These are phyloP conservation scores for Neltuma alba DNA, from an alignment of 306 rosid species.

Conservation along the genomic window DNA sequence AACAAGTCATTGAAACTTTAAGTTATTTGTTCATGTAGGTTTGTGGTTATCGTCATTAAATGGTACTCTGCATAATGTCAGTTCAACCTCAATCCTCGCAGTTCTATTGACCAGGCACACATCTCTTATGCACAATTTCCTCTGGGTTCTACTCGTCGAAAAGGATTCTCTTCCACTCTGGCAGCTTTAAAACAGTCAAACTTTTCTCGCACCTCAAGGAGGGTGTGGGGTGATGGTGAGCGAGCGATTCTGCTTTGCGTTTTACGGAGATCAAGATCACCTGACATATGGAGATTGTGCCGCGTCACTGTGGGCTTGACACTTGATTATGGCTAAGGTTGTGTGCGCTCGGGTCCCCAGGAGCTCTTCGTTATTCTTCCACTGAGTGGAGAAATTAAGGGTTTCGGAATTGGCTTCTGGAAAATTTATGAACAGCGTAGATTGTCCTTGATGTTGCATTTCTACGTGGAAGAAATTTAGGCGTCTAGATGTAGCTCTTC, in stretches of 20 bases:
- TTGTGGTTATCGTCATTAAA: conserved; percentile 3
- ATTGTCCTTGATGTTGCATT: conserved; percentile 41
- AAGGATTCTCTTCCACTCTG: conserved; percentile 85
- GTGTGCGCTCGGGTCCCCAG: conserved; percentile 36
- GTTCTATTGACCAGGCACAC: conserved; percentile 52
- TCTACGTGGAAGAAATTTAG: conserved; percentile 35
- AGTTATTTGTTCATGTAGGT: conserved; percentile 10
- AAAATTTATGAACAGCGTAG: conserved; percentile 38
- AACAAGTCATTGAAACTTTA: background rate
- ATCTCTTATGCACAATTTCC: conserved; percentile 54
- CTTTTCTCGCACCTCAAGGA: conserved; percentile 87
- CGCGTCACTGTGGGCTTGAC: conserved; percentile 89
- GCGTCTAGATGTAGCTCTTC: conserved; percentile 50
- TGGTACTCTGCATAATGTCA: conserved; percentile 9
- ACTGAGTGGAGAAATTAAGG: conserved; percentile 25
- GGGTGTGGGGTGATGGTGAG: conserved; percentile 93
- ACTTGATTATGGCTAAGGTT: conserved; percentile 94
- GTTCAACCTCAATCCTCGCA: conserved; percentile 6
- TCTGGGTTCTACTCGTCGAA: conserved; percentile 52
- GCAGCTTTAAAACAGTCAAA: conserved; percentile 71
- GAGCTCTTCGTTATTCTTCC: conserved; percentile 44
- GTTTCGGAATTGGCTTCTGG: conserved; percentile 48
- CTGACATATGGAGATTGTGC: conserved; percentile 93
- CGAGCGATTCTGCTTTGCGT: conserved; percentile 65
- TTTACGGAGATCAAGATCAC: conserved; percentile 68